phyloP scores from a whole-genome alignment of 768 basidiomycete species.

The Pholiota conissans region DNA sequence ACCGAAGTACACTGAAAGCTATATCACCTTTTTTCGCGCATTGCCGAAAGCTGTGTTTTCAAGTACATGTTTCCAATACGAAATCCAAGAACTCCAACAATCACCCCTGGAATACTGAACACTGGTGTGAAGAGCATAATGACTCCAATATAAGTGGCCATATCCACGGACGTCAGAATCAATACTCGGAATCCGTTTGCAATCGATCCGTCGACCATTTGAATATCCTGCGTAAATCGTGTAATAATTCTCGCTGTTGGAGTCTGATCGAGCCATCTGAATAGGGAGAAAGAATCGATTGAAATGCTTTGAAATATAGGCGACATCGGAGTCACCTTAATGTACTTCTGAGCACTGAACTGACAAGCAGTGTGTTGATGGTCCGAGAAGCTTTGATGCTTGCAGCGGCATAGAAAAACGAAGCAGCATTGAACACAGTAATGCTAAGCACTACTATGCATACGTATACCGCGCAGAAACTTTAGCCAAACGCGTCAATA shows the following conservation, averaged over 20 bases:
- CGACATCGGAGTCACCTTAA: not conserved
- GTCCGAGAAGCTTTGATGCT: not conserved
- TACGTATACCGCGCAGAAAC: not conserved
- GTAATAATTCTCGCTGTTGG: conserved; percentile 17
- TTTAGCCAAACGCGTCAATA: not conserved
- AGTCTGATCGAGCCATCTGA: conserved; percentile 32
- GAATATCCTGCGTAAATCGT: conserved; percentile 27
- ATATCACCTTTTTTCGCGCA: conserved; percentile 35
- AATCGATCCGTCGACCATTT: conserved; percentile 42
- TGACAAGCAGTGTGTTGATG: conserved; percentile 15
- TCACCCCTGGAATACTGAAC: conserved; percentile 43
- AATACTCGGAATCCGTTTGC: not conserved
- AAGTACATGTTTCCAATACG: conserved; percentile 42
- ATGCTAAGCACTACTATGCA: not conserved
- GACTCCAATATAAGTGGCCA: conserved; percentile 40
- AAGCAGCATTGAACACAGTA: not conserved
- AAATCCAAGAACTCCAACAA: conserved; percentile 40
- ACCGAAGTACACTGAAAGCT: not conserved
- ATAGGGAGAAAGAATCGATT: not conserved
- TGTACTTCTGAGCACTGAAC: not conserved
- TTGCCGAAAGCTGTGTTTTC: conserved; percentile 41
- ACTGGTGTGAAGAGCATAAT: conserved; percentile 41
- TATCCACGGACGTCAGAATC: conserved; percentile 28
- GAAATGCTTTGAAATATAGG: no score
- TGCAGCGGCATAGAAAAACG: not conserved